phyloP scores from a whole-genome alignment of 805 yeast species.

The Candida ipomoeae region DNA sequence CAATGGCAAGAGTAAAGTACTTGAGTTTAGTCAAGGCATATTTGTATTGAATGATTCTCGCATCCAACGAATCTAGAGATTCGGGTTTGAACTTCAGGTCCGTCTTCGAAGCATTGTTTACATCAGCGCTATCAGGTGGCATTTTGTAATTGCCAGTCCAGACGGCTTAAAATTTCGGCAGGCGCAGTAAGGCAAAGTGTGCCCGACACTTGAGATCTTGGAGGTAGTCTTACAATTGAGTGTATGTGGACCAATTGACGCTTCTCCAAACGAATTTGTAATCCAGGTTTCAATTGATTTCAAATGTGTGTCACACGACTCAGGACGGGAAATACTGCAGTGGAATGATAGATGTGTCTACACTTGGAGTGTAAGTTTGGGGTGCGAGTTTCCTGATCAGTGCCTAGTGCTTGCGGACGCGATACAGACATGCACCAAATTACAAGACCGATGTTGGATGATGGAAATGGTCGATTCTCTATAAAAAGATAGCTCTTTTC shows the following conservation, averaged over 20 bases:
- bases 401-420: background rate
- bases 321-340: background rate
- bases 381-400: slow-evolving; percentile 2
- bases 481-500: background rate
- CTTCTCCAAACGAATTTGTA: background rate
- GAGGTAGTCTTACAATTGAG: background rate
- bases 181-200: background rate
- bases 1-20: slow-evolving; percentile 22
- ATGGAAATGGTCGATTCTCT: background rate
- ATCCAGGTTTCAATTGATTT: background rate
- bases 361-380: background rate
- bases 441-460: background rate
- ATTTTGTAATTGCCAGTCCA: background rate
- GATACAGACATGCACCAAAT: background rate
- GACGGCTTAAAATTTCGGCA: background rate
- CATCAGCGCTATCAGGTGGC: background rate
- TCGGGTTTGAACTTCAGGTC: slow-evolving; percentile 5
- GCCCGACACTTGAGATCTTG: background rate
- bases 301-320: background rate
- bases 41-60: slow-evolving; percentile 55
- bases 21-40: slow-evolving; percentile 48
- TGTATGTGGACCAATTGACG: background rate
- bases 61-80: slow-evolving; percentile 44
- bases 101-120: background rate
- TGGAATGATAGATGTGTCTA: background rate